These are phyloP conservation scores for Fraxinus ornus DNA, from an alignment of 305 asterid species.

Conservation along the genomic window DNA sequence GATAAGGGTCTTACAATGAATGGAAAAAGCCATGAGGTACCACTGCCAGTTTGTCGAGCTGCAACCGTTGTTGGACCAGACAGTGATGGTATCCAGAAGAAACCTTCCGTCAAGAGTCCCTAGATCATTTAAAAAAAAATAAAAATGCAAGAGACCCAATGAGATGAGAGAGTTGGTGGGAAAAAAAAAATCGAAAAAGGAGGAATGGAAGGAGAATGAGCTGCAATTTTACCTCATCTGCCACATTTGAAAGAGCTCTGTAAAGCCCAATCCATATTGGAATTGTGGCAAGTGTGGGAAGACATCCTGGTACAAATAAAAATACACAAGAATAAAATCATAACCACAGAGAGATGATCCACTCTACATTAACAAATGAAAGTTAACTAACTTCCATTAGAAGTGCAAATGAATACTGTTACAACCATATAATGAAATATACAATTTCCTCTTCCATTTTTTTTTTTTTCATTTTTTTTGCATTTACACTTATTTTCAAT, in stretches of 20 bases:
- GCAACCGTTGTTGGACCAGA: slow-evolving; percentile 95
- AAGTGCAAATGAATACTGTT: not conserved
- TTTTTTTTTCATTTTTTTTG: not conserved
- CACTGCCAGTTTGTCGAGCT: slow-evolving; percentile 90
- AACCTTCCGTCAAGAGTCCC: slow-evolving; percentile 97
- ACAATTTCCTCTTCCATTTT: not conserved
- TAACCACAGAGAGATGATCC: slow-evolving; percentile 1
- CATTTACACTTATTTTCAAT: not conserved
- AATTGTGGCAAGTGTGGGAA: slow-evolving; percentile 96
- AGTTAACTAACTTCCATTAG: slow-evolving; percentile 9
- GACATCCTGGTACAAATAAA: slow-evolving; percentile 64
- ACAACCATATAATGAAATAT: not conserved
- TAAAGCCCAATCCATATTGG: slow-evolving; percentile 99
- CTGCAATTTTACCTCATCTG: slow-evolving; percentile 71
- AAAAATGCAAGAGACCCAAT: slow-evolving; percentile 21
- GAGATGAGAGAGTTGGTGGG: slow-evolving; percentile 2
- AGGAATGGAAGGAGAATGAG: not conserved
- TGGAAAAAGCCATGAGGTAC: slow-evolving; percentile 95
- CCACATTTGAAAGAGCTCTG: slow-evolving; percentile 97
- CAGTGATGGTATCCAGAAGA: slow-evolving; percentile 98
- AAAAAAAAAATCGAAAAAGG: not conserved
- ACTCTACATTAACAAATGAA: slow-evolving; percentile 8
- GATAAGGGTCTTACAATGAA: slow-evolving; percentile 61
- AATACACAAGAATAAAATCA: slow-evolving; percentile 11
- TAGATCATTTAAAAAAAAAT: slow-evolving; percentile 21